Percentiles rank a stretch among this genome's conserved stretches.
Evolutionary conservation across 2,329 filamentous ascomycete genomes (phyloP).

Genomic region (Xylariaceae sp.): DNA sequence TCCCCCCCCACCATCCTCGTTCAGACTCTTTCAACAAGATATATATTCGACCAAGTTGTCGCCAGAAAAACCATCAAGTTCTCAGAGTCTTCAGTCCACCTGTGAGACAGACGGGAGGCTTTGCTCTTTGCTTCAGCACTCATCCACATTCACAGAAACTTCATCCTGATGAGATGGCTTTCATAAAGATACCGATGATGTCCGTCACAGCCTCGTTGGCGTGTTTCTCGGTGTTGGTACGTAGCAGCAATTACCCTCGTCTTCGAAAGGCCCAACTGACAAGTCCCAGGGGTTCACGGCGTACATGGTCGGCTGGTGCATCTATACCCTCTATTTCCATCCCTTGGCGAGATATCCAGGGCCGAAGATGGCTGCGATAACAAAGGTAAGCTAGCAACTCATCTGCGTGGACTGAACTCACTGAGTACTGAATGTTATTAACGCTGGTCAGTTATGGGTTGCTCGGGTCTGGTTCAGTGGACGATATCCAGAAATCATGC

Average conservation of each 20-base stretch:
- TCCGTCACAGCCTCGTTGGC: background rate
- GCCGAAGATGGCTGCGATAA: slow-evolving; percentile 25
- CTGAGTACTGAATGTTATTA: background rate
- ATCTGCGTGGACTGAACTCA: background rate
- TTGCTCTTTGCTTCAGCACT: background rate
- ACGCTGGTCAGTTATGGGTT: slow-evolving; percentile 20
- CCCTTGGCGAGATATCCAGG: slow-evolving; percentile 29
- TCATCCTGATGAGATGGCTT: background rate
- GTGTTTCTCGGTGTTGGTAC: background rate
- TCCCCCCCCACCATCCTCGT: too few species aligned
- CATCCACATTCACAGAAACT: background rate
- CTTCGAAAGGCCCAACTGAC: background rate
- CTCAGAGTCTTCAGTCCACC: background rate
- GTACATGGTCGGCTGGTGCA: slow-evolving; percentile 18
- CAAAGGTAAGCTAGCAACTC: slow-evolving; percentile 19
- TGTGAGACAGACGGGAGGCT: background rate
- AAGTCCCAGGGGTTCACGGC: slow-evolving; percentile 6
- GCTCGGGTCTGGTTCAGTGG: slow-evolving; percentile 23
- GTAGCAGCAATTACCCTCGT: background rate
- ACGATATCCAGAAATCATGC: slow-evolving; percentile 21
- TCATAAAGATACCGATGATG: background rate
- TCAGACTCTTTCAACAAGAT: too few species aligned
- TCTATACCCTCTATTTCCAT: slow-evolving; percentile 28
- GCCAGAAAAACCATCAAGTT: background rate
- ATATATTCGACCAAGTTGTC: too few species aligned